Percentiles rank a stretch among this genome's conserved stretches.
phyloP scores from a whole-genome alignment of 208 protist species.

The Leishmania guyanensis region DNA sequence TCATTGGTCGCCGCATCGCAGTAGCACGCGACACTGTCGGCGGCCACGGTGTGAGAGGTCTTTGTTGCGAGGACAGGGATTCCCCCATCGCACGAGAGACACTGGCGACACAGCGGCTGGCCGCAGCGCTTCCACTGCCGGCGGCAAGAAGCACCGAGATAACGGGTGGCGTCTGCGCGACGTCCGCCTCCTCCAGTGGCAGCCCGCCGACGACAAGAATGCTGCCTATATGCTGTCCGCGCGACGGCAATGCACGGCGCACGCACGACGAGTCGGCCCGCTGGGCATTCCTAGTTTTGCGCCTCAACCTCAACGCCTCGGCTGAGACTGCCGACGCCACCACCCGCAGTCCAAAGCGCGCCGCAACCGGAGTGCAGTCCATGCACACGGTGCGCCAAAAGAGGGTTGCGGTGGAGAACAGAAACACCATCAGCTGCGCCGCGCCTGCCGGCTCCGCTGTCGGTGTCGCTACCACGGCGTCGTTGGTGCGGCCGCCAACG shows the following conservation, averaged over 20 bases:
- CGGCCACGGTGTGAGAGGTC: constrained; percentile 8
- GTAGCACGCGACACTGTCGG: constrained; percentile 14
- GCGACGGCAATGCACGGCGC: constrained; percentile 26
- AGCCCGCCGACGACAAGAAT: constrained; percentile 31
- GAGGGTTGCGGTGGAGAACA: constrained; percentile 60
- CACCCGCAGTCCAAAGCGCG: constrained; percentile 37
- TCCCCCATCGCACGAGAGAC: neutral
- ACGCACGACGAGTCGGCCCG: constrained; percentile 5
- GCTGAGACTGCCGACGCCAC: constrained; percentile 1
- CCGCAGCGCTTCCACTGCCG: neutral
- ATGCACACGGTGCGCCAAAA: constrained; percentile 56
- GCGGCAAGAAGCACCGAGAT: constrained; percentile 26
- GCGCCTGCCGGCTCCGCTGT: neutral
- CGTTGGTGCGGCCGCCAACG: constrained; percentile 37
- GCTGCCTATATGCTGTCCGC: constrained; percentile 21
- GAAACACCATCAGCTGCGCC: constrained; percentile 39
- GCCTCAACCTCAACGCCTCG: neutral
- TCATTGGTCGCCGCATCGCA: constrained; percentile 12
- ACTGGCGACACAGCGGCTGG: neutral
- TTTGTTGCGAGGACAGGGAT: neutral
- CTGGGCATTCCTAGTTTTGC: neutral
- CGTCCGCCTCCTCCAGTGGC: constrained; percentile 19
- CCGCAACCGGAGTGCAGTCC: constrained; percentile 35
- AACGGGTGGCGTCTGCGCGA: constrained; percentile 19
- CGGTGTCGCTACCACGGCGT: neutral